Base-by-base conservation (phyloP, 2,329 filamentous ascomycete genomes). In the Trichophyton verrucosum region DNA sequence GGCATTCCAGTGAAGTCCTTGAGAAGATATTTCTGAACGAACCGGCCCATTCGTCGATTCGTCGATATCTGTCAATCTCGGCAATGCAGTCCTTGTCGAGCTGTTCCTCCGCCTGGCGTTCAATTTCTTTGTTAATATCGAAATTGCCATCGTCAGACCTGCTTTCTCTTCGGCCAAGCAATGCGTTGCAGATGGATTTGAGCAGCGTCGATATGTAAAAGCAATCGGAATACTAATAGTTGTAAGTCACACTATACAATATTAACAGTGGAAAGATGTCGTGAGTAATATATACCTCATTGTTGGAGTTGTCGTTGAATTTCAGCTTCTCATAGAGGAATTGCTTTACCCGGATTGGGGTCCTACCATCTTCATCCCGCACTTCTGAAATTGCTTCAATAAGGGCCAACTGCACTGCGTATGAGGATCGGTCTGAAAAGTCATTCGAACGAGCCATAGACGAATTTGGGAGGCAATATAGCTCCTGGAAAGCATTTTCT, bases 271-370 rank as follows among this genome's bases (percentile, higher is more conserved):
- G n/a, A 1, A n/a, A 36, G 3, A 5, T 51, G 46, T 47, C 9
- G 57, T 11, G 42, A 49, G 17, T 59, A 66, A 30, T 63, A 61
- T 70, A 68, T 70, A 79, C 77, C 68, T 77, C 78, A 67, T 99
- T 99, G 63, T 88, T 87, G 1, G 88, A 86, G 70, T 99, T 99
- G 74, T 99, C 91, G 70, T 99, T 99, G 76, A 91, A 92, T 57
- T 88, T 86, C 38, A 99, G 78, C 70, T 95, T 88, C 66, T 96
- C 91, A 22, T 95, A 82, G 56, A 99, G 82, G 72, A 96, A 95
- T 44, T 83, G 82, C 61, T 91, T 88, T 3, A 90, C 90, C 59
- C 86, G 80, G 68, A 86, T 79, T 0, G 92, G 91, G 60, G 91
- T 91, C 67, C 84, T 87, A 42, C 90, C 88, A 60, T 86, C 81